phyloP scores from a whole-genome alignment of 768 basidiomycete genomes.

The Naematelia aurantialba region DNA sequence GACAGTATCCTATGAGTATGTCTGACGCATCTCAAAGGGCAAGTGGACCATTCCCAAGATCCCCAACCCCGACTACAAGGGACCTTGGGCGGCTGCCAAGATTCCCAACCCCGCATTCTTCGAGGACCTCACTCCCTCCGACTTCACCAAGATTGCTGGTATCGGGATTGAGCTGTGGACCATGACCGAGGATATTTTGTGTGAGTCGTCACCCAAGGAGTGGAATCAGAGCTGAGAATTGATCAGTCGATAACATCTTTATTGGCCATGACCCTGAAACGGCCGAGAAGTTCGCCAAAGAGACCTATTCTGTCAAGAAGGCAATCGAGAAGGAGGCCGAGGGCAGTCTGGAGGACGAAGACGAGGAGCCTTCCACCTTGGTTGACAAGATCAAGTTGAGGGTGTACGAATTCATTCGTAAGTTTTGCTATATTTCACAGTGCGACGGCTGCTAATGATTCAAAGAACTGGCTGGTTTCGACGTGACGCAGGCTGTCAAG shows the following conservation, averaged over 20 bases:
- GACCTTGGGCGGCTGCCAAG: slow-evolving; percentile 85
- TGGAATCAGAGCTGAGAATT: slow-evolving; percentile 1
- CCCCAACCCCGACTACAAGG: slow-evolving; percentile 96
- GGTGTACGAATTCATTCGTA: slow-evolving; percentile 67
- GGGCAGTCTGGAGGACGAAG: slow-evolving; percentile 54
- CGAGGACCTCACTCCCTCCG: slow-evolving; percentile 77
- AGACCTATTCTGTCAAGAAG: slow-evolving; percentile 91
- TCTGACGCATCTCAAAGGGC: slow-evolving; percentile 55
- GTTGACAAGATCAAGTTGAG: slow-evolving; percentile 73
- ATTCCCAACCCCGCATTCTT: slow-evolving; percentile 88
- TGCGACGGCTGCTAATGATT: neutral
- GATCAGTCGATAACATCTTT: slow-evolving; percentile 60
- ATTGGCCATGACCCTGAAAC: slow-evolving; percentile 83
- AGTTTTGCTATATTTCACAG: slow-evolving; percentile 13
- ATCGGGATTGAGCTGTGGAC: slow-evolving; percentile 99
- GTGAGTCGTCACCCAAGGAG: slow-evolving; percentile 20
- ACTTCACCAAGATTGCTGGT: slow-evolving; percentile 86
- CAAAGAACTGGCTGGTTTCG: slow-evolving; percentile 34
- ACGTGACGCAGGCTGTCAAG: slow-evolving; percentile 67
- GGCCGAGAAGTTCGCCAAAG: slow-evolving; percentile 73
- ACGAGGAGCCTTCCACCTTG: slow-evolving; percentile 63
- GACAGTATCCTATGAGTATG: neutral
- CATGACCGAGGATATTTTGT: slow-evolving; percentile 65
- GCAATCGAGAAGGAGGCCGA: slow-evolving; percentile 68
- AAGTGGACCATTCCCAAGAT: slow-evolving; percentile 94